Percentiles rank a stretch among this genome's conserved stretches.
These are phyloP conservation scores for Penicillium sp. DNA, from an alignment of 2,329 filamentous ascomycete genomes.

Conservation along the genomic window DNA sequence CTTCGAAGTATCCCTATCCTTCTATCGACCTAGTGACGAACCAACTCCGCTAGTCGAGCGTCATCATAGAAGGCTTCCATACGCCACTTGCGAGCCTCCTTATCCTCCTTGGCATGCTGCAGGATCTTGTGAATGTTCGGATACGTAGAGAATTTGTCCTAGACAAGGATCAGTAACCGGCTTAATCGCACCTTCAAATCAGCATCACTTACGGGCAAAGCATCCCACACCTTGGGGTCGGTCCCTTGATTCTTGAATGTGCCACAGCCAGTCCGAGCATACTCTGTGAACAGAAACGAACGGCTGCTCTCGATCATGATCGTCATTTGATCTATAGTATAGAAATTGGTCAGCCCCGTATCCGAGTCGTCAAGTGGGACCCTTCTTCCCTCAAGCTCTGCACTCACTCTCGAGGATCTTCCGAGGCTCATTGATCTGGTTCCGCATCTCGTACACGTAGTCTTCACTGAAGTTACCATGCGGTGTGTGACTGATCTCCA, in stretches of 20 bases:
- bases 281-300: slow-evolving; percentile 34
- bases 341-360: neutral
- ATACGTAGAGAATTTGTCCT: slow-evolving; percentile 36
- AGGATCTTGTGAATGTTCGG: slow-evolving; percentile 34
- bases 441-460: slow-evolving; percentile 51
- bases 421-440: slow-evolving; percentile 49
- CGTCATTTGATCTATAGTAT: slow-evolving; percentile 40
- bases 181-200: neutral
- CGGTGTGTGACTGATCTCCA: slow-evolving; percentile 33
- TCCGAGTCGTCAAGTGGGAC: too few species aligned
- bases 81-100: slow-evolving; percentile 23
- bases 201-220: slow-evolving; percentile 26
- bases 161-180: neutral
- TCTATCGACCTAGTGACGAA: slow-evolving; percentile 9
- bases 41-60: slow-evolving; percentile 16
- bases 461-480: slow-evolving; percentile 46
- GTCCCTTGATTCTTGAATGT: slow-evolving; percentile 33
- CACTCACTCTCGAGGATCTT: slow-evolving; percentile 46
- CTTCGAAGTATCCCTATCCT: too few species aligned
- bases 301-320: slow-evolving; percentile 37
- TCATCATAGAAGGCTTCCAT: slow-evolving; percentile 31
- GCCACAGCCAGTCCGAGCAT: slow-evolving; percentile 30
- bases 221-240: slow-evolving; percentile 33
- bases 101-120: slow-evolving; percentile 28
- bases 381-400: too few species aligned